phyloP scores from a whole-genome alignment of 2,329 filamentous ascomycete genomes.

The Chaetomium strumarium region DNA sequence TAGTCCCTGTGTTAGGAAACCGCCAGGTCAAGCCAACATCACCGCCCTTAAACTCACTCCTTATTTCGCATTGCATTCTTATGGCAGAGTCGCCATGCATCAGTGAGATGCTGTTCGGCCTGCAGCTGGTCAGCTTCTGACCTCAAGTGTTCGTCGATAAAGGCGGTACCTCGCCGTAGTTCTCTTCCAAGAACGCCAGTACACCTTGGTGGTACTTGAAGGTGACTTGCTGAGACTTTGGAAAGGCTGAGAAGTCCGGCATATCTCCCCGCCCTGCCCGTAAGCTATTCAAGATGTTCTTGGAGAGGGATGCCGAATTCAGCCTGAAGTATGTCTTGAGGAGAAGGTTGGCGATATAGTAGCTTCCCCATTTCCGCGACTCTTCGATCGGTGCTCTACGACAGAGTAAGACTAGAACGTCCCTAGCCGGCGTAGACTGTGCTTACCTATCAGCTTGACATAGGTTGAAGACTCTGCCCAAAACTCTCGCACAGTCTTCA shows the following conservation, averaged over 20 bases:
- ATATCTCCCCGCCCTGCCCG: constrained; percentile 73
- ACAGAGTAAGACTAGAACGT: constrained; percentile 19
- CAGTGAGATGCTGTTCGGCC: constrained; percentile 73
- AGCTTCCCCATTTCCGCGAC: constrained; percentile 96
- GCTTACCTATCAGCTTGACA: constrained; percentile 83
- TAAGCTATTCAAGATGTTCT: constrained; percentile 82
- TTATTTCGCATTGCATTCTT: constrained; percentile 66
- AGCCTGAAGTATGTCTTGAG: constrained; percentile 99
- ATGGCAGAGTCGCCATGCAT: constrained; percentile 79
- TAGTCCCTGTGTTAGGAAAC: constrained; percentile 31
- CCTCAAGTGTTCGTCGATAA: background rate
- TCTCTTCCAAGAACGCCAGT: constrained; percentile 88
- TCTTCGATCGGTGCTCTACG: constrained; percentile 72
- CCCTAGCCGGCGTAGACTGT: background rate
- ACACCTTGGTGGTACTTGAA: constrained; percentile 97
- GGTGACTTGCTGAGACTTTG: constrained; percentile 84
- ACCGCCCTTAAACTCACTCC: constrained; percentile 53
- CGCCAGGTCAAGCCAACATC: background rate
- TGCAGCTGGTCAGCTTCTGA: constrained; percentile 29
- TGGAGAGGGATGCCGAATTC: constrained; percentile 81
- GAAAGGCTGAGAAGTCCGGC: constrained; percentile 72
- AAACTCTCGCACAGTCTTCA: constrained; percentile 81
- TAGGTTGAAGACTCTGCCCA: constrained; percentile 87
- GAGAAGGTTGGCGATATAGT: constrained; percentile 86
- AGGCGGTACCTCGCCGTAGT: constrained; percentile 64